Evolutionary conservation across 1,139 yeast genomes (phyloP), one percentile per base, ranked within the genome.

Genomic region (Kodamaea ohmeri): DNA sequence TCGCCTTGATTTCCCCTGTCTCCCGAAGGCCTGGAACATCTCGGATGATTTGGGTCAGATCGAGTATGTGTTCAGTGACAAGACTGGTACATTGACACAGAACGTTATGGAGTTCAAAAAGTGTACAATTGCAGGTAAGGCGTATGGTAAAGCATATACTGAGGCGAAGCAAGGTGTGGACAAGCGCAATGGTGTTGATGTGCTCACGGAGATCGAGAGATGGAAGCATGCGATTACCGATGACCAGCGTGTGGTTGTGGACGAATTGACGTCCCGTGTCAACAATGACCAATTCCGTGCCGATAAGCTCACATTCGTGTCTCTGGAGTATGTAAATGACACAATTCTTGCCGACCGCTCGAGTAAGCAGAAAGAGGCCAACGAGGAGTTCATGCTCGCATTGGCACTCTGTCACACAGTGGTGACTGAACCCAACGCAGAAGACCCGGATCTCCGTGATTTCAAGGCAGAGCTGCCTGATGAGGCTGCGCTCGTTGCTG

Each of bases 391-490:
- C 54, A 86, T 90, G 95, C 63, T 85, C 35, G 89, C 94, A 0
- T 71, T 92, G 42, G 92, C 97, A 0, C 67, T 92, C 27, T 92
- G 98, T 60, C 97, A 92, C 58, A 84, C 96, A 25, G 97, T 89
- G 7, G 75, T 92, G 37, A 84, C 95, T 9, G 97, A 85, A 50
- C 69, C 74, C 40, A 77, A 76, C 42, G 70, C 69, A 9, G 67
- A 70, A 34, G 84, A 86, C 18, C 80, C 78, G 0, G 70, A 66
- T 32, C 61, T 83, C 37, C 53, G 67, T 37, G 69, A 65, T 34
- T 78, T 87, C 56, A 87, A 89, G 56, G 97, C 98, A 0, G 97
- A 92, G 61, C 85, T 96, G n/a, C 98, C 98, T 1, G 98, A 92
- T 65, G 98, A 92, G 62, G 94, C 96, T 28, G 97, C 98, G 0